Evolutionary conservation across 202 grass and related monocot species (phyloP).

Genomic region (Eragrostis tef): DNA sequence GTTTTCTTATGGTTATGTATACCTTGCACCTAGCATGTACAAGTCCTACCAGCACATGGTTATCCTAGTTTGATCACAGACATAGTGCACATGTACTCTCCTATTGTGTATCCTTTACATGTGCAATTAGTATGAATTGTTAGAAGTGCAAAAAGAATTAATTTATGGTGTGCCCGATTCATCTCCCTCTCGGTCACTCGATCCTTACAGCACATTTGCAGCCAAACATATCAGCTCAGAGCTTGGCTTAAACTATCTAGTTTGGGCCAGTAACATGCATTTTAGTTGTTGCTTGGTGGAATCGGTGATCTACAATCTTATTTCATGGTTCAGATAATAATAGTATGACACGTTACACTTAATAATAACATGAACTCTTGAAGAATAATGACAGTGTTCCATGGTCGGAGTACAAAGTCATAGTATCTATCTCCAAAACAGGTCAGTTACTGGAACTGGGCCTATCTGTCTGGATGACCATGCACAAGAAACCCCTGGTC

Average conservation of each 20-base stretch:
- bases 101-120: no score
- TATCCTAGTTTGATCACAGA: no score
- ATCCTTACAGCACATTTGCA: no score
- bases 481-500: neutral
- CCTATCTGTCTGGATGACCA: neutral
- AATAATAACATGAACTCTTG: slow-evolving; percentile 3
- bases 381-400: neutral
- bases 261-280: neutral
- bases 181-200: no score
- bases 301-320: neutral
- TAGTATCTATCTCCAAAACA: slow-evolving; percentile 8
- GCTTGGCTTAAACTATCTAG: neutral
- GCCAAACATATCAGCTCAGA: neutral
- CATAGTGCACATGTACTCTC: no score
- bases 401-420: no score
- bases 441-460: neutral
- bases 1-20: no score
- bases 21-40: no score
- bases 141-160: no score
- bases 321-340: slow-evolving; percentile 8
- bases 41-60: no score
- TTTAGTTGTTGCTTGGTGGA: neutral
- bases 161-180: no score
- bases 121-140: no score
- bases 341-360: neutral